phyloP scores from a whole-genome alignment of 305 asterid genomes.

The Solanum hybrid region DNA sequence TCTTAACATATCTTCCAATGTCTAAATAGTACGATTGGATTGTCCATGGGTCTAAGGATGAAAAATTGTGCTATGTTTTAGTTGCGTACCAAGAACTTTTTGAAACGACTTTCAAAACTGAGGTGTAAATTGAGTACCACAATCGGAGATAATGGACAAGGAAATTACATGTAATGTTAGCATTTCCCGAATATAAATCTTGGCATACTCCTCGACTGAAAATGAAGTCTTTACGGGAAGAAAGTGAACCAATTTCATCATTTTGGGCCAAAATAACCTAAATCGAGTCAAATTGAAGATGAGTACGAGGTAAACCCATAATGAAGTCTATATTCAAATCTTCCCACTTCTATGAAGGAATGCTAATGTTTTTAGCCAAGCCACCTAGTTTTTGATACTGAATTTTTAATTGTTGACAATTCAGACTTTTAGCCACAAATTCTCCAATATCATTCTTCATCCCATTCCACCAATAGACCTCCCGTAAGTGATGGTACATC shows the following conservation, averaged over 20 bases:
- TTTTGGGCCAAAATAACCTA: background rate
- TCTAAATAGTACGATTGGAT: background rate
- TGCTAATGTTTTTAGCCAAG: background rate
- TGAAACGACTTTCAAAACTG: background rate
- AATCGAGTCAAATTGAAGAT: background rate
- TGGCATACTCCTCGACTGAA: background rate
- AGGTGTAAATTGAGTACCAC: background rate
- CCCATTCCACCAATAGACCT: background rate
- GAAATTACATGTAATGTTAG: background rate
- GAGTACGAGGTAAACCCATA: background rate
- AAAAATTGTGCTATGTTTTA: background rate
- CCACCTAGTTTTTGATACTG: background rate
- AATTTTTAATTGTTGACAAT: background rate
- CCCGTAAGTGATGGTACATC: background rate
- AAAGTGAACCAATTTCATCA: background rate
- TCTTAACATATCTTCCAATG: background rate
- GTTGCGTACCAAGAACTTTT: background rate
- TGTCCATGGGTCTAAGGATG: background rate
- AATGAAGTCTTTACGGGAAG: background rate
- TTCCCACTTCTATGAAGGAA: background rate
- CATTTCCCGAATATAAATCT: background rate
- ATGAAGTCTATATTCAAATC: background rate
- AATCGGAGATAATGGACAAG: background rate
- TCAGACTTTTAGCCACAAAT: background rate
- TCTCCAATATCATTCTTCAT: background rate